Conservation (phyloP, 1,139 yeast genomes). For the Kurtzmaniella quercitrusa region DNA sequence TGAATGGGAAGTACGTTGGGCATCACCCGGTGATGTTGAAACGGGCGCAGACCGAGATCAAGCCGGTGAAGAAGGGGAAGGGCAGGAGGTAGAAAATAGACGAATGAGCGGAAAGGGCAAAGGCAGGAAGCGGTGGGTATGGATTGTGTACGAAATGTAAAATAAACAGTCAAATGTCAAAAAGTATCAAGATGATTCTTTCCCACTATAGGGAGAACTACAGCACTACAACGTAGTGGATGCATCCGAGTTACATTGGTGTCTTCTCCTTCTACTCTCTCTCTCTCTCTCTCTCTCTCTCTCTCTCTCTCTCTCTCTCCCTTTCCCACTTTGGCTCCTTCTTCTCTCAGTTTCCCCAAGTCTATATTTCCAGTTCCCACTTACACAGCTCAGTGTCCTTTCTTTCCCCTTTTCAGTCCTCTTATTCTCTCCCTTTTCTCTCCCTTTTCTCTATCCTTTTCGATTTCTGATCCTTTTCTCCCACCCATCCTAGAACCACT, state of each 20-base stretch:
- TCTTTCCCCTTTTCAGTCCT: too few relatives aligned
- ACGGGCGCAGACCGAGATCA: conserved; percentile 54
- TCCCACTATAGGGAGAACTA: too few relatives aligned
- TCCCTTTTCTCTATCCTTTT: neutral
- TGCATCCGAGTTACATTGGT: too few relatives aligned
- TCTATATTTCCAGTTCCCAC: neutral
- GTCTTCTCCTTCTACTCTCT: too few relatives aligned
- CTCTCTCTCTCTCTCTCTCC: too few relatives aligned
- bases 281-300: too few relatives aligned
- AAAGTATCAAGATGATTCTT: too few relatives aligned
- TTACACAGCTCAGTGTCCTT: too few relatives aligned
- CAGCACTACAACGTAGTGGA: too few relatives aligned
- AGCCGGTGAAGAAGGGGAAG: conserved; percentile 21
- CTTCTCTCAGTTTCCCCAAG: neutral
- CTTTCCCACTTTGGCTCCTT: neutral
- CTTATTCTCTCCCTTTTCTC: neutral
- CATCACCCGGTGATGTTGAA: conserved; percentile 68
- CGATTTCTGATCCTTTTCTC: neutral
- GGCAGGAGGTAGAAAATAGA: conserved; percentile 1
- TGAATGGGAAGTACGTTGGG: conserved; percentile 76
- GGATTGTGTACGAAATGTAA: too few relatives aligned
- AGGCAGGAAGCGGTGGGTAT: neutral
- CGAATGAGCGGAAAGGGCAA: neutral
- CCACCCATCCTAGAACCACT: neutral
- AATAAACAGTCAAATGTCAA: too few relatives aligned